Evolutionary conservation across 129 eudicot species (phyloP).

Genomic region (Artemisia tridentata): DNA sequence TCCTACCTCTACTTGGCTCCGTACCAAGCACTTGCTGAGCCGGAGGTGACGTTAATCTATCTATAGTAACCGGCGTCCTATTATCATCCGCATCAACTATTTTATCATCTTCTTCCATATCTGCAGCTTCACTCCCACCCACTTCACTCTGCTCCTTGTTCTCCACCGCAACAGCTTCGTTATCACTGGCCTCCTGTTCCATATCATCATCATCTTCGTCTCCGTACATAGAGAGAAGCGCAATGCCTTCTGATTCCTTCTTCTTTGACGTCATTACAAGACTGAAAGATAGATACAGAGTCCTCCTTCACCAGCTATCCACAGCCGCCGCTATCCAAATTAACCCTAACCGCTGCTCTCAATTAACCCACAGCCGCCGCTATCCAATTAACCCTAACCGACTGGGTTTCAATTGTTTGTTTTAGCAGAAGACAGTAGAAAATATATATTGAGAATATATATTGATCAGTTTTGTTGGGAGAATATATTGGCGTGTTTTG

Average conservation of each 20-base stretch:
- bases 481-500: no score
- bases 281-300: neutral
- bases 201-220: constrained; percentile 84
- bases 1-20: constrained; percentile 28
- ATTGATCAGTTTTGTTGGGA: no score
- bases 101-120: constrained; percentile 34
- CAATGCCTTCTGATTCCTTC: constrained; percentile 75
- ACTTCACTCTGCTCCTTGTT: constrained; percentile 18
- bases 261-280: constrained; percentile 52
- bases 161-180: constrained; percentile 6
- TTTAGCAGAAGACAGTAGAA: no score
- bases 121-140: constrained; percentile 2
- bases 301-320: no score
- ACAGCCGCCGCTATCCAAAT: no score
- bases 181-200: constrained; percentile 37
- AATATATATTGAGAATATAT: no score
- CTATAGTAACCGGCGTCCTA: constrained; percentile 22
- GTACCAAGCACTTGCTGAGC: constrained; percentile 16
- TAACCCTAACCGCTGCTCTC: no score
- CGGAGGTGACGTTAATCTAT: constrained; percentile 33
- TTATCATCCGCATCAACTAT: constrained; percentile 32
- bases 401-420: no score
- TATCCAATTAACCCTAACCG: no score
- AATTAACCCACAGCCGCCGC: no score
- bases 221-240: constrained; percentile 62